These are phyloP conservation scores for Linum usitatissimum DNA, from an alignment of 345 rosid genomes.

Conservation along the genomic window DNA sequence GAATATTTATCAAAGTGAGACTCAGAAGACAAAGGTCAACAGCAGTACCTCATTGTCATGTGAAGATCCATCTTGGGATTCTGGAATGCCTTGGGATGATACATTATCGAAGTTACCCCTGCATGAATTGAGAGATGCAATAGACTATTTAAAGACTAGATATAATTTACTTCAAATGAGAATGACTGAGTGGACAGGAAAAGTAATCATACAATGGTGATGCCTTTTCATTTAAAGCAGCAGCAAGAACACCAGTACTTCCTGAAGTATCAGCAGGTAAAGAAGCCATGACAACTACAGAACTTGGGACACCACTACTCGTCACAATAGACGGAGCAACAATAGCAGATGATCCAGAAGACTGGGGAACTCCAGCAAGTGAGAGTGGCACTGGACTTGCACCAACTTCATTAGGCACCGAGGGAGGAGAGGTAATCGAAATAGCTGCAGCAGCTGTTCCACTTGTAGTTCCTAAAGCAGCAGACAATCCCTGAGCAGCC, in stretches of 20 bases:
- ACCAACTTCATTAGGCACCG: conserved; percentile 26
- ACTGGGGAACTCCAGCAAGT: conserved; percentile 34
- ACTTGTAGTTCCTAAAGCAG: conserved; percentile 32
- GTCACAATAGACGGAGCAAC: conserved; percentile 23
- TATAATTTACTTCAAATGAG: background rate
- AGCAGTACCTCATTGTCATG: conserved; percentile 48
- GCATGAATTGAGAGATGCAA: conserved; percentile 11
- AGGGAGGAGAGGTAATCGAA: conserved; percentile 35
- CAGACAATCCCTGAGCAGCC: conserved; percentile 30
- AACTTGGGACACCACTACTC: conserved; percentile 25
- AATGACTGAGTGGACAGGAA: conserved; percentile 4
- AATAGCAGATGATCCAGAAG: conserved; percentile 41
- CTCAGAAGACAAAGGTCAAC: conserved; percentile 7
- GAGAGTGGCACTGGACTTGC: conserved; percentile 54
- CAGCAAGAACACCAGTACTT: conserved; percentile 23
- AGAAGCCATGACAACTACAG: conserved; percentile 18
- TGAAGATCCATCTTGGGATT: conserved; percentile 35
- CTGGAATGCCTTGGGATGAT: conserved; percentile 31
- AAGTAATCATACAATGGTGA: conserved; percentile 34
- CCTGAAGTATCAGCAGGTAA: conserved; percentile 29
- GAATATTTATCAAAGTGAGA: conserved; percentile 6
- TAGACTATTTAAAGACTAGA: background rate
- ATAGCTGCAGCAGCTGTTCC: conserved; percentile 30
- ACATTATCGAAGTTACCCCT: conserved; percentile 33
- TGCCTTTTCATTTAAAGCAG: conserved; percentile 27